Base-by-base conservation (phyloP, 371 early-diverging fungal genomes). In the Mortierella sp. region DNA sequence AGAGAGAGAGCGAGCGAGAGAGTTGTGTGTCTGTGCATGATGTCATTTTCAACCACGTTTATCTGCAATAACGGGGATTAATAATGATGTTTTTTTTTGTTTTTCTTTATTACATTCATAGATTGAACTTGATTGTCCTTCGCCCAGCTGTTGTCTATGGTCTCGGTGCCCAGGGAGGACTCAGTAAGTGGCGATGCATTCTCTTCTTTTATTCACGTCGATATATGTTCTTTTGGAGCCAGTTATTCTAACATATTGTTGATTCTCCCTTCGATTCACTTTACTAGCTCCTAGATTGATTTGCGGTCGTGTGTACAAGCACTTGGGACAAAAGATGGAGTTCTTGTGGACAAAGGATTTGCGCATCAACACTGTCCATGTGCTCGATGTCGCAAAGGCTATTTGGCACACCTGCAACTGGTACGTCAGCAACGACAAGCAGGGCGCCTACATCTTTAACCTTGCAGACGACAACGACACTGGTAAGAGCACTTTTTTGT, bases 351-450 rank as follows among this genome's bases (percentile, higher is more conserved):
- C 95, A 19, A 94, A 94, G 75, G 96, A 95, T 72, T 86, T 97
- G 63, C 93, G 94, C 77, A 90, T 97, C 76, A 96, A 96, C 86
- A 97, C 98, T 0, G 97, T 98, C 13, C 99, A 98, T 86, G 97
- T 96, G 2, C 41, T 77, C 4, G 99, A 98, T 84, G 96, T 97
- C 7, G 90, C 89, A 2, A 87, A 92, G 29, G 97, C 97, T 5
- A 86, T 93, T 52, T 93, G 96, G 92, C 90, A 91, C 53, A 81
- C 93, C 53, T 89, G 88, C 72, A 88, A 75, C 73, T 94, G 89
- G 93, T 90, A 89, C 74, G 63, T 75, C 63, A 86, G 87, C 64
- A 86, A 74, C 68, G 70, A 40, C 39, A 90, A 89, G 74, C 63
- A 53, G 10, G 83, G 86, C 34, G 50, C 77, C 29, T 74, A 79